These are phyloP conservation scores for Talaromyces sp. DNA, from an alignment of 2,329 filamentous ascomycete species.

Conservation along the genomic window DNA sequence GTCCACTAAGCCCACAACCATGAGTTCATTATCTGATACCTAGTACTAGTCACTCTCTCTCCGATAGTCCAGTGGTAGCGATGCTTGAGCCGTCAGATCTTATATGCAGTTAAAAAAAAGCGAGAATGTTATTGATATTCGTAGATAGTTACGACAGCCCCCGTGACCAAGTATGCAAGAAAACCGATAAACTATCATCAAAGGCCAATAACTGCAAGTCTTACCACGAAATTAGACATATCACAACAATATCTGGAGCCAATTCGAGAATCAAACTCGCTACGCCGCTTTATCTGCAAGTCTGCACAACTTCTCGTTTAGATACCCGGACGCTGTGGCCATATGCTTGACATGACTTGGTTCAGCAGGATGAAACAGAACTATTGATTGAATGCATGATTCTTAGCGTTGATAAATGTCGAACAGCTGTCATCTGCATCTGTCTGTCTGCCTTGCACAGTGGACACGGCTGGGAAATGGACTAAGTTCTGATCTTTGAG, in stretches of 20 bases:
- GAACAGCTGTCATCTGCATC: conserved; percentile 11
- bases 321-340: background rate
- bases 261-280: background rate
- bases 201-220: background rate
- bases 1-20: too few species aligned
- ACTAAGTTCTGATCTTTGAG: background rate
- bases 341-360: conserved; percentile 5
- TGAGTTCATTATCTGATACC: too few species aligned
- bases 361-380: background rate
- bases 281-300: conserved; percentile 1
- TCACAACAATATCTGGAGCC: background rate
- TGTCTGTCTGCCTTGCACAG: background rate
- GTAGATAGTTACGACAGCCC: background rate
- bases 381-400: conserved; percentile 9
- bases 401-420: background rate
- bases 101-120: background rate
- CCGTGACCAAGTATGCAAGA: background rate
- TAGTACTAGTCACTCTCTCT: too few species aligned
- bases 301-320: background rate
- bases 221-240: background rate
- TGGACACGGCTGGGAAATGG: background rate
- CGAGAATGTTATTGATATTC: background rate
- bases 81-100: background rate
- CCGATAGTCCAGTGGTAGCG: too few species aligned
- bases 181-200: background rate